Conservation (phyloP, 2,329 filamentous ascomycete species). For the Clonostachys chloroleuca region DNA sequence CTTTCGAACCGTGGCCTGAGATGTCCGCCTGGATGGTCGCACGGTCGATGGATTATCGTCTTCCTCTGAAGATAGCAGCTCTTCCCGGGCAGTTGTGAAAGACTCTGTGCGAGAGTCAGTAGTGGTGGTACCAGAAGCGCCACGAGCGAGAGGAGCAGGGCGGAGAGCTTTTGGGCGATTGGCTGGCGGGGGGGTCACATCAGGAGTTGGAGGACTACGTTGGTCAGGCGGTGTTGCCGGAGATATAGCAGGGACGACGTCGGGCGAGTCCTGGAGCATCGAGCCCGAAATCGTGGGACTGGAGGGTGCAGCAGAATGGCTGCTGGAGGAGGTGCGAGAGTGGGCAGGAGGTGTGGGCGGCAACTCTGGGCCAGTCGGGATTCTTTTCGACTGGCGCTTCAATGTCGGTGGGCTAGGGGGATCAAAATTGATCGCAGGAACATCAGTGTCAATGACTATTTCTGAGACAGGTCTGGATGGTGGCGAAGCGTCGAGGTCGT, state of each 20-base stretch:
- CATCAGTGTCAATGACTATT: constrained; percentile 19
- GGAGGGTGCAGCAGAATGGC: constrained; percentile 35
- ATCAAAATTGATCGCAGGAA: constrained; percentile 18
- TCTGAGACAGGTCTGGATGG: constrained; percentile 12
- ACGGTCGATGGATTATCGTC: constrained; percentile 38
- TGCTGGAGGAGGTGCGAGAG: constrained; percentile 52
- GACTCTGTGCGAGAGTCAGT: constrained; percentile 63
- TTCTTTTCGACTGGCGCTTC: constrained; percentile 34
- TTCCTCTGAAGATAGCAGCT: constrained; percentile 58
- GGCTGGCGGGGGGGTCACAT: constrained; percentile 62
- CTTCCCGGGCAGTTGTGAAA: constrained; percentile 68
- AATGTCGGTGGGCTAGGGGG: constrained; percentile 29
- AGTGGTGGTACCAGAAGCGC: constrained; percentile 47
- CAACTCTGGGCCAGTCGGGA: constrained; percentile 40
- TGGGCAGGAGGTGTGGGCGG: constrained; percentile 62
- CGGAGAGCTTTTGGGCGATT: constrained; percentile 38
- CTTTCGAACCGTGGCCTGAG: constrained; percentile 38
- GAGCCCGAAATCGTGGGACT: constrained; percentile 32
- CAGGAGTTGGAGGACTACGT: constrained; percentile 68
- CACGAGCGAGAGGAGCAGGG: constrained; percentile 41
- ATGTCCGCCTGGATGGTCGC: constrained; percentile 34
- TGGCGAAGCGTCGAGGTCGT: constrained; percentile 12
- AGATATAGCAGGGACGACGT: constrained; percentile 28
- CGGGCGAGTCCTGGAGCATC: constrained; percentile 25
- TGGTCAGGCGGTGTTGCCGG: constrained; percentile 61